Evolutionary conservation across 2,329 filamentous ascomycete genomes (phyloP).

Genomic region (Nothomitra cinnamomea): DNA sequence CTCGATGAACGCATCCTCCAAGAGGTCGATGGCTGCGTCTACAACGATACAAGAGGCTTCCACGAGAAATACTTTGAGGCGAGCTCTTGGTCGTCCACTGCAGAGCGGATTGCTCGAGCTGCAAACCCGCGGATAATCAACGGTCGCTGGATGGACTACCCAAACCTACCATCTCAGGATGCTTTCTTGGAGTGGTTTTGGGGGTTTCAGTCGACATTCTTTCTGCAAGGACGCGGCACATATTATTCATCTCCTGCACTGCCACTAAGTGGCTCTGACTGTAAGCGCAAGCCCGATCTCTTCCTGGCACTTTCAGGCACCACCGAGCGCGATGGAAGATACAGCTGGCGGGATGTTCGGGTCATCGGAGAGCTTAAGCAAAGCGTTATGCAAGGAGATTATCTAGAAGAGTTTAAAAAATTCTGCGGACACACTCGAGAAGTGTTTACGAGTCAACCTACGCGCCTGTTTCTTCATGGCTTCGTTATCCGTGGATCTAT

Average conservation of each 20-base stretch:
- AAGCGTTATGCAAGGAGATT: neutral
- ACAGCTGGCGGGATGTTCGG: slow-evolving; percentile 5
- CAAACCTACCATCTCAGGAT: neutral
- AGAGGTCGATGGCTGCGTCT: slow-evolving; percentile 13
- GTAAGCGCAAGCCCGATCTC: too few relatives aligned
- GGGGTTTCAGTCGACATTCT: neutral
- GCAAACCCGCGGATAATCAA: slow-evolving; percentile 1
- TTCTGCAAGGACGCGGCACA: too few relatives aligned
- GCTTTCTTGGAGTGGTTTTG: slow-evolving; percentile 6
- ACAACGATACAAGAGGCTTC: slow-evolving; percentile 14
- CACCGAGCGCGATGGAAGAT: too few relatives aligned
- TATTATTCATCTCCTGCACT: too few relatives aligned
- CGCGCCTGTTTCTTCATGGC: slow-evolving; percentile 22
- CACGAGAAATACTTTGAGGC: slow-evolving; percentile 8
- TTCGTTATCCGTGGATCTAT: too few relatives aligned
- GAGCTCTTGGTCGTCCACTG: neutral
- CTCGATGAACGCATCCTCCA: slow-evolving; percentile 15
- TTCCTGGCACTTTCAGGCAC: too few relatives aligned
- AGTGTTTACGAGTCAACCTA: slow-evolving; percentile 20
- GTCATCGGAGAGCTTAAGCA: slow-evolving; percentile 7
- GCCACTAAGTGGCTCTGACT: too few relatives aligned
- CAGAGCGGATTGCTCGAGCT: neutral
- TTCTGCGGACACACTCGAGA: slow-evolving; percentile 9
- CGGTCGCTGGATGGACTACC: slow-evolving; percentile 5
- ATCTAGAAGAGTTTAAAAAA: neutral